A percentile compares a stretch with the other conserved stretches of the same genome.
Conservation (phyloP, 108 stramenopile genomes). For the Fragilaria radians region DNA sequence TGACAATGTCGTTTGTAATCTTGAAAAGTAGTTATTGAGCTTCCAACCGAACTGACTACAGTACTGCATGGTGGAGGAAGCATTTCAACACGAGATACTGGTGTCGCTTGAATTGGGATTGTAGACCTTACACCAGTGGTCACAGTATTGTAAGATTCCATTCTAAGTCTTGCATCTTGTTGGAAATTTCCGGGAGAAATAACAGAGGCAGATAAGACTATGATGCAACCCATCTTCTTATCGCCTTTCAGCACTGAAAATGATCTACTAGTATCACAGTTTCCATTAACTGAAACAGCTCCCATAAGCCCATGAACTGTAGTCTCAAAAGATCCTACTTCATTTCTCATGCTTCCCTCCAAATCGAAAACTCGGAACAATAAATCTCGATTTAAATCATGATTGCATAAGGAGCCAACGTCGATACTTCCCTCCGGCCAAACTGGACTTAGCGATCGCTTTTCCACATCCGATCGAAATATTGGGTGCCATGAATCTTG, state of each 20-base stretch:
- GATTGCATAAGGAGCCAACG: not conserved
- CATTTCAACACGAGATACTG: not conserved
- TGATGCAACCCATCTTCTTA: constrained; percentile 3
- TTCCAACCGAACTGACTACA: not conserved
- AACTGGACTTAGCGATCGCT: not conserved
- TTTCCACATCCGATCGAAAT: not conserved
- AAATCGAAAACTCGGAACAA: not conserved
- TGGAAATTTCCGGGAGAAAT: not conserved
- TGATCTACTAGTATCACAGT: not conserved
- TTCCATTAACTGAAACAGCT: not conserved
- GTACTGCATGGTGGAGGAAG: not conserved
- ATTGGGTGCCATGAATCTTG: not conserved
- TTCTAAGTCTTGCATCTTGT: not conserved
- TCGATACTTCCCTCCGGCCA: not conserved
- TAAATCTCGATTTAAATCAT: constrained; percentile 2
- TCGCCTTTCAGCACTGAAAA: constrained; percentile 3
- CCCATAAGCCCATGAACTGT: not conserved
- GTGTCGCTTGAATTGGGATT: not conserved
- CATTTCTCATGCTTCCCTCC: constrained; percentile 1
- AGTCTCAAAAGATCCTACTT: not conserved
- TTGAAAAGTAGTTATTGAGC: not conserved
- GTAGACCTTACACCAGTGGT: not conserved
- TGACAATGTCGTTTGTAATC: not conserved
- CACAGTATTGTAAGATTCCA: not conserved
- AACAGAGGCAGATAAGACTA: not conserved